These are phyloP conservation scores for Primulina huaijiensis DNA, from an alignment of 257 asterid species.

Conservation along the genomic window DNA sequence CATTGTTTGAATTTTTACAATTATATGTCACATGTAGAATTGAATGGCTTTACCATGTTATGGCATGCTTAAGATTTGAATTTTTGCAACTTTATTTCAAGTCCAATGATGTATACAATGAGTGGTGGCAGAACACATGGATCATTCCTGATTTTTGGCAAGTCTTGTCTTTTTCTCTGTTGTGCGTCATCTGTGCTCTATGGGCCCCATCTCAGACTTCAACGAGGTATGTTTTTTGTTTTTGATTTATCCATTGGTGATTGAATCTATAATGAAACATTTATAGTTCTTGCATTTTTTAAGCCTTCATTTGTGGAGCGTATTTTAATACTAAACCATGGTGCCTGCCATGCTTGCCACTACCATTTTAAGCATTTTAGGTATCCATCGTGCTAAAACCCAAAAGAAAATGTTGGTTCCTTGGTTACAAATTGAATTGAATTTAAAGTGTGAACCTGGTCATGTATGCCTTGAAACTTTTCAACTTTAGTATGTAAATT, in stretches of 20 bases:
- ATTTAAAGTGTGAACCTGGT: not conserved
- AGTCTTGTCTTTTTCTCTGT: constrained; percentile 81
- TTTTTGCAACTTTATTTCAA: constrained; percentile 84
- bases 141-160: constrained; percentile 97
- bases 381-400: not conserved
- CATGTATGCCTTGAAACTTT: not conserved
- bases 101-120: constrained; percentile 82
- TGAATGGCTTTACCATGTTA: constrained; percentile 15
- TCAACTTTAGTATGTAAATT: not conserved
- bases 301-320: not conserved
- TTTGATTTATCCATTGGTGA: constrained; percentile 1
- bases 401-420: not conserved
- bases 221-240: constrained; percentile 50
- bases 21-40: not conserved
- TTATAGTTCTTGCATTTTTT: not conserved
- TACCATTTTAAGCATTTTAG: not conserved
- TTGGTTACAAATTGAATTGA: not conserved
- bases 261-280: not conserved
- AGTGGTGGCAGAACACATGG: constrained; percentile 97
- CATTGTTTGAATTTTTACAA: not conserved
- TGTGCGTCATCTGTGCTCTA: constrained; percentile 87
- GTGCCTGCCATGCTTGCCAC: not conserved
- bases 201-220: constrained; percentile 98
- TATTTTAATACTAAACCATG: not conserved
- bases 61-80: constrained; percentile 19